These are phyloP conservation scores for Trichosporon sp. DNA, from an alignment of 1,284 basidiomycete species.

Conservation along the genomic window DNA sequence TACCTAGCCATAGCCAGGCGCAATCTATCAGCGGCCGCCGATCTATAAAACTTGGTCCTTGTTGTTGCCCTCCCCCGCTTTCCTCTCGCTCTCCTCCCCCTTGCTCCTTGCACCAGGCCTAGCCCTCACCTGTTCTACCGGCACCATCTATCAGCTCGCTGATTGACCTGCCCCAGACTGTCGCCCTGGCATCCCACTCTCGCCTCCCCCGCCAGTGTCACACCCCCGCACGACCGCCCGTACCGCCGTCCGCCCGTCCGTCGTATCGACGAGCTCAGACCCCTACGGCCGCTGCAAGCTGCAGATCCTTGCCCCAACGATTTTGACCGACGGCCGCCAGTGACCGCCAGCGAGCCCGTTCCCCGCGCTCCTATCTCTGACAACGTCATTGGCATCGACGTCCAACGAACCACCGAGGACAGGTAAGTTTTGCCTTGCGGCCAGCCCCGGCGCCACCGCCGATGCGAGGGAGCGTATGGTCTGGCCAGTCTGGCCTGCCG, in stretches of 20 bases:
- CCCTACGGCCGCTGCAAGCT: neutral
- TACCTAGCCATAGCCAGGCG: neutral
- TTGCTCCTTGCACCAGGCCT: too few species aligned
- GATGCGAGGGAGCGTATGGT: neutral
- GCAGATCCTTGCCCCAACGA: neutral
- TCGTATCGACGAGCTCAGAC: neutral
- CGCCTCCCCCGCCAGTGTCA: neutral
- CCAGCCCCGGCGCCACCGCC: constrained; percentile 1
- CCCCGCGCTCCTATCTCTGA: neutral
- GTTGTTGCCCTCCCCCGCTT: neutral
- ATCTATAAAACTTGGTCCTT: constrained; percentile 1
- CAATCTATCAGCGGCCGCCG: neutral
- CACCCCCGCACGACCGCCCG: neutral
- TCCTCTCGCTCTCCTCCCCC: neutral
- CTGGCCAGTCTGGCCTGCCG: neutral
- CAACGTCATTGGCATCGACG: constrained; percentile 8
- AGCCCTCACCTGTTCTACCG: neutral
- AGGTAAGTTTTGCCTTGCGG: neutral
- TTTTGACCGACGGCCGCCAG: constrained; percentile 14
- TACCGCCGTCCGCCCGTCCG: neutral
- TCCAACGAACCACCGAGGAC: neutral
- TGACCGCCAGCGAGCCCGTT: neutral
- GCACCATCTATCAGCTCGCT: neutral
- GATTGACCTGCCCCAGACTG: neutral
- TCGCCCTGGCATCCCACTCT: neutral